Base-by-base conservation (phyloP, 2,329 filamentous ascomycete species). In the Didymella sp. region DNA sequence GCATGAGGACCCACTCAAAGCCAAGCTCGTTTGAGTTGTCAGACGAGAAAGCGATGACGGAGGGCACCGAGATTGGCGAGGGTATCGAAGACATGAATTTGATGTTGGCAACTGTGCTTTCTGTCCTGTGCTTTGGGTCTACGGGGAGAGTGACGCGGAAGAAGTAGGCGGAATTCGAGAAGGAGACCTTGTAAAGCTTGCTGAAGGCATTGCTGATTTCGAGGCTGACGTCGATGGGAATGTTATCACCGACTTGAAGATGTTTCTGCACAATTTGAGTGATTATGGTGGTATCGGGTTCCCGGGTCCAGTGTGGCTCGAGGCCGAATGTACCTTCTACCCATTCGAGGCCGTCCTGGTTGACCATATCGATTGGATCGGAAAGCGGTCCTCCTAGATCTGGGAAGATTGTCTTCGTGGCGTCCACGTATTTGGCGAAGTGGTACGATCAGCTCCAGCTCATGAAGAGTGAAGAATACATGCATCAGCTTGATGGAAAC, bases 101-200 rank as follows among this genome's bases (percentile, higher is more conserved):
- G 28, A 71, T 59, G 1, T 68, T 72, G 1, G 66, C 59, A 24
- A 60, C 49, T 33, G 68, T 67, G 42, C 60, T 65, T 38, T 61
- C 19, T 1, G 62, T 65, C 38, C 62, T 63, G 56, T 57, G 51
- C 11, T 41, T 51, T 9, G 69, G 69, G 7, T 63, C 49, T 5
- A 64, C 60, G 0, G 69, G 66, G 6, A 71, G 44, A 2, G 56
- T 28, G 25, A 67, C 58, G 28, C 69, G 68, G 56, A 73, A 53
- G 19, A 72, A 82, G 56, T 41, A 54, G 2, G 12, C 15, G 13
- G 2, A 8, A 9, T 3, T 24, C n/a, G 1, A n/a, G 19, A n/a
- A 19, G 6, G 30, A 7, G n/a, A 24, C 40, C 21, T 35, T 30
- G 55, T 64, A 69, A n/a, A 59, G 44, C 24, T 61, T 66, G 41